These are phyloP conservation scores for Chaetomium sp. DNA, from an alignment of 2,329 filamentous ascomycete species.

Conservation along the genomic window DNA sequence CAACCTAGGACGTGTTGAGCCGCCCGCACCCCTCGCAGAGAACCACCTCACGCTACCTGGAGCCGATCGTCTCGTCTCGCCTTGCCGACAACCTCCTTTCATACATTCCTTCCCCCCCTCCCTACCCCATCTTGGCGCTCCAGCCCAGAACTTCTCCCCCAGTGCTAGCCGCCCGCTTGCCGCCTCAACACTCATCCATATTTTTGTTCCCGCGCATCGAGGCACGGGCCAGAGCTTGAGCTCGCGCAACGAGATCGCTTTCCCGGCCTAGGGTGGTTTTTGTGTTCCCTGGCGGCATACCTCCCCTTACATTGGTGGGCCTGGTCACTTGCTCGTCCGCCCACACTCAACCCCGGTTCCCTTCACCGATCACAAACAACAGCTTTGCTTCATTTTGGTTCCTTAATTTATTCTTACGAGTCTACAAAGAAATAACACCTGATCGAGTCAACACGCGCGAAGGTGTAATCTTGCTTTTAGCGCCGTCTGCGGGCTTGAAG, in stretches of 20 bases:
- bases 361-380: slow-evolving; percentile 21
- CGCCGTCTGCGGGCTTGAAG: too few species aligned
- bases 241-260: slow-evolving; percentile 19
- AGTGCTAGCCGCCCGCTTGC: slow-evolving; percentile 31
- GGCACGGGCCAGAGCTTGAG: slow-evolving; percentile 31
- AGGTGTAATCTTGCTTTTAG: too few species aligned
- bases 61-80: slow-evolving; percentile 20
- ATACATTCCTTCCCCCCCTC: not conserved
- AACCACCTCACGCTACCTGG: slow-evolving; percentile 7
- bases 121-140: slow-evolving; percentile 16
- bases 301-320: slow-evolving; percentile 17
- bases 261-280: slow-evolving; percentile 12
- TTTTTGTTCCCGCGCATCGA: slow-evolving; percentile 28
- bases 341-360: slow-evolving; percentile 19
- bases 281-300: slow-evolving; percentile 22
- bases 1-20: slow-evolving; percentile 13
- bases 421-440: slow-evolving; percentile 11
- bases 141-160: slow-evolving; percentile 27
- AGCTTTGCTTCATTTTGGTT: slow-evolving; percentile 14
- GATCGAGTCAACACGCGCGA: too few species aligned
- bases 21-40: not conserved
- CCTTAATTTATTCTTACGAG: slow-evolving; percentile 15
- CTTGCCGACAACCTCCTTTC: slow-evolving; percentile 8
- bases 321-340: slow-evolving; percentile 20
- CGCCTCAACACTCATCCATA: slow-evolving; percentile 22